Percentiles rank a stretch among this genome's conserved stretches.
These are phyloP conservation scores for Talaromyces sp. DNA, from an alignment of 2,329 filamentous ascomycete genomes.

Conservation along the genomic window DNA sequence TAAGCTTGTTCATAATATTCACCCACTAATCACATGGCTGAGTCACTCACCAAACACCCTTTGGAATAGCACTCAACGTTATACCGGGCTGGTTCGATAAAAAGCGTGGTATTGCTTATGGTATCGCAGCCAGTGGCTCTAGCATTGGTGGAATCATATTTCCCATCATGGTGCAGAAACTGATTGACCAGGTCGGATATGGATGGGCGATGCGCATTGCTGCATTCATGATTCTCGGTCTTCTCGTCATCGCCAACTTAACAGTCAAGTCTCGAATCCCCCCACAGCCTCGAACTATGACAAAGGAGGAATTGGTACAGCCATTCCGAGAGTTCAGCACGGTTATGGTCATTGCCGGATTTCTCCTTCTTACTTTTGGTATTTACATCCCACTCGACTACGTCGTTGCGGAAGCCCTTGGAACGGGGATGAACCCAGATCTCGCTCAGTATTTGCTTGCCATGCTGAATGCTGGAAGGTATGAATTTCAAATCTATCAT, in stretches of 20 bases:
- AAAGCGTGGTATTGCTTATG: conserved; percentile 52
- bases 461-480: conserved; percentile 51
- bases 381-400: conserved; percentile 59
- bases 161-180: conserved; percentile 57
- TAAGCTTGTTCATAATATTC: conserved; percentile 25
- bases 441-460: conserved; percentile 53
- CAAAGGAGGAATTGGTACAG: conserved; percentile 22
- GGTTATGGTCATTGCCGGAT: conserved; percentile 30
- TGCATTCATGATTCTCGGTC: conserved; percentile 59
- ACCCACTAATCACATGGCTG: conserved; percentile 27
- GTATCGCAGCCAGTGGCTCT: conserved; percentile 53
- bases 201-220: conserved; percentile 56
- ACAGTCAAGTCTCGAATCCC: conserved; percentile 50
- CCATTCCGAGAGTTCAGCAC: conserved; percentile 27
- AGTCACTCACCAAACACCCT: conserved; percentile 40
- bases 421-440: conserved; percentile 46
- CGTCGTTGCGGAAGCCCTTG: conserved; percentile 45
- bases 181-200: conserved; percentile 54
- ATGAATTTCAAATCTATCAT: conserved; percentile 18
- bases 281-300: conserved; percentile 22
- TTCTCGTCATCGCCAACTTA: conserved; percentile 52
- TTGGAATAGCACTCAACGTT: conserved; percentile 49
- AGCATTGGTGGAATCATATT: conserved; percentile 58
- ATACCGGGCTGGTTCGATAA: conserved; percentile 60
- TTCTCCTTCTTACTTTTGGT: conserved; percentile 57